Evolutionary conservation across 148 eudicot genomes (phyloP).

Genomic region (Pouteria glomerata): DNA sequence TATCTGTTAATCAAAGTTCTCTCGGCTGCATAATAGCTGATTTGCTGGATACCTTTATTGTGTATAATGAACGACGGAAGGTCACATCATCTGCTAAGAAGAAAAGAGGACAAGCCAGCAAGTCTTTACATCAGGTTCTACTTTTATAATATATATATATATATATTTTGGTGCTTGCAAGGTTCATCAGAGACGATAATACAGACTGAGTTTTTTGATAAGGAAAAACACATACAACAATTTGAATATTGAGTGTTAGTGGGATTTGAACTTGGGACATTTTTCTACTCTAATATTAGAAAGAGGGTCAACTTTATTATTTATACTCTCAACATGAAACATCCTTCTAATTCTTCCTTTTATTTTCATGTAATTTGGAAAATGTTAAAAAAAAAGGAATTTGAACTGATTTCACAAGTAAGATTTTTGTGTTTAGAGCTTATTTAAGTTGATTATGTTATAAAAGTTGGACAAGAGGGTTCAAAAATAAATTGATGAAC

Average conservation of each 20-base stretch:
- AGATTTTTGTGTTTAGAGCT: background rate
- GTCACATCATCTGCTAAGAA: slow-evolving; percentile 99
- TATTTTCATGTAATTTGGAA: background rate
- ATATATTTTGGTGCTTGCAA: too few relatives aligned
- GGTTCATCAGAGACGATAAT: background rate
- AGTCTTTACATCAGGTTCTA: slow-evolving; percentile 77
- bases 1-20: slow-evolving; percentile 10
- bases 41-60: slow-evolving; percentile 77
- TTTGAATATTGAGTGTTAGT: too few relatives aligned
- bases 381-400: too few relatives aligned
- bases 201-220: too few relatives aligned
- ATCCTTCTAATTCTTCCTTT: background rate
- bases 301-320: too few relatives aligned
- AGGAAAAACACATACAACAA: too few relatives aligned
- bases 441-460: background rate
- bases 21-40: slow-evolving; percentile 37
- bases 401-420: too few relatives aligned
- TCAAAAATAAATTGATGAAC: background rate
- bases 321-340: background rate
- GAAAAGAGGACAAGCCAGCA: slow-evolving; percentile 60
- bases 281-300: too few relatives aligned
- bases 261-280: too few relatives aligned
- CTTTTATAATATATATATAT: background rate
- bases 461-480: too few relatives aligned
- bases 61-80: slow-evolving; percentile 83